Percentiles rank a stretch among this genome's conserved stretches.
These are phyloP conservation scores for Ajuga reptans DNA, from an alignment of 305 asterid genomes.

Conservation along the genomic window DNA sequence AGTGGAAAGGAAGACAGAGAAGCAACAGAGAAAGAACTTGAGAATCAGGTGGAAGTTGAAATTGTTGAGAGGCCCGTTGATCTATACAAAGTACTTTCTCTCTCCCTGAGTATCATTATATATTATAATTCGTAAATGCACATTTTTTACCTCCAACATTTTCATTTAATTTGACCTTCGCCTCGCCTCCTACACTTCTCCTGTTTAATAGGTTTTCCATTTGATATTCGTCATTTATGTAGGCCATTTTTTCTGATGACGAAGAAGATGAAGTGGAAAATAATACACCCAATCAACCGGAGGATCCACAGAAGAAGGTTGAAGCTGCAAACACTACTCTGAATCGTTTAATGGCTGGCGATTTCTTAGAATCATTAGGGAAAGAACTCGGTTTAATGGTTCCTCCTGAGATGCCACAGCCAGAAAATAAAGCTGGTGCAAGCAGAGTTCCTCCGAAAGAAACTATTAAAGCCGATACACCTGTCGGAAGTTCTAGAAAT, in stretches of 20 bases:
- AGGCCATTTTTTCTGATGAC: slow-evolving; percentile 97
- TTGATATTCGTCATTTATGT: slow-evolving; percentile 12
- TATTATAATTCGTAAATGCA: background rate
- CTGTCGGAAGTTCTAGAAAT: slow-evolving; percentile 20
- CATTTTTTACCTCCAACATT: background rate
- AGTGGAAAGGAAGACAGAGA: slow-evolving; percentile 29
- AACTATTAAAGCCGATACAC: slow-evolving; percentile 14
- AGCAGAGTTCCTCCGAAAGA: slow-evolving; percentile 26
- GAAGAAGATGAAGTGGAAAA: slow-evolving; percentile 68
- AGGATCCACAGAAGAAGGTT: slow-evolving; percentile 50
- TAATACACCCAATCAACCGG: slow-evolving; percentile 32
- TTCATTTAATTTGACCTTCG: background rate
- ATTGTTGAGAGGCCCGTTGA: slow-evolving; percentile 91
- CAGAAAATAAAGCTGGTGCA: slow-evolving; percentile 33
- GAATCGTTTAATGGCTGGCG: slow-evolving; percentile 89
- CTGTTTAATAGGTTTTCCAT: too few relatives aligned
- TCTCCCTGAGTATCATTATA: background rate
- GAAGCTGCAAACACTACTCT: slow-evolving; percentile 75
- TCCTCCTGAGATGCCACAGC: slow-evolving; percentile 61
- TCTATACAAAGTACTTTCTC: slow-evolving; percentile 65
- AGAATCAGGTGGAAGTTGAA: slow-evolving; percentile 52
- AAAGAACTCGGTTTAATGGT: slow-evolving; percentile 79
- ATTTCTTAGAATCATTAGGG: slow-evolving; percentile 88
- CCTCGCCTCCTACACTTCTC: too few relatives aligned
- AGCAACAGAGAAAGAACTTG: slow-evolving; percentile 34